These are phyloP conservation scores for Tetrapisispora pingtungensis DNA, from an alignment of 805 yeast genomes.

Conservation along the genomic window DNA sequence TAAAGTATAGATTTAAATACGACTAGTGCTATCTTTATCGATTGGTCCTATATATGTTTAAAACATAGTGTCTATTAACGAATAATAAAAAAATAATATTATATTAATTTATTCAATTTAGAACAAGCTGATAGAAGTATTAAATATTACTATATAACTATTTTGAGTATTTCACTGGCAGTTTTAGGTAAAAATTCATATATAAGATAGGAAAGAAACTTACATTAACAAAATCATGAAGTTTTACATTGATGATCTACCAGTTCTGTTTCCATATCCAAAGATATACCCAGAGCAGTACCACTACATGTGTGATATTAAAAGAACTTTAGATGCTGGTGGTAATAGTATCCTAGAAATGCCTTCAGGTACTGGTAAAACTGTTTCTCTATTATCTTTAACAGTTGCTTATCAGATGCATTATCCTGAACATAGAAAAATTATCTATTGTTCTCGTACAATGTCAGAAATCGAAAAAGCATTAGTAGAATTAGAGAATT, in stretches of 20 bases:
- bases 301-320: conserved; percentile 94
- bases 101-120: too few species aligned
- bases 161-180: too few species aligned
- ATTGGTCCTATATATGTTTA: too few species aligned
- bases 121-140: too few species aligned
- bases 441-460: conserved; percentile 97
- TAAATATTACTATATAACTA: too few species aligned
- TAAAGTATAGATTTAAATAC: too few species aligned
- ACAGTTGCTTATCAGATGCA: conserved; percentile 93
- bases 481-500: conserved; percentile 72
- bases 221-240: conserved; percentile 31
- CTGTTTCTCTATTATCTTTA: conserved; percentile 80
- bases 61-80: too few species aligned
- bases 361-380: conserved; percentile 99
- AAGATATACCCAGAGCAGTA: conserved; percentile 96
- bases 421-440: conserved; percentile 84
- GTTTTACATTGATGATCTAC: conserved; percentile 90
- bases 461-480: conserved; percentile 99
- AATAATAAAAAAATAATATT: too few species aligned
- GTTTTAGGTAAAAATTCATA: too few species aligned
- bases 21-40: too few species aligned
- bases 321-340: conserved; percentile 87
- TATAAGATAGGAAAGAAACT: too few species aligned
- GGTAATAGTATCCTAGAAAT: conserved; percentile 94
- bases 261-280: conserved; percentile 93